Conservation (phyloP, 306 rosid genomes). For the Mucuna pruriens region DNA sequence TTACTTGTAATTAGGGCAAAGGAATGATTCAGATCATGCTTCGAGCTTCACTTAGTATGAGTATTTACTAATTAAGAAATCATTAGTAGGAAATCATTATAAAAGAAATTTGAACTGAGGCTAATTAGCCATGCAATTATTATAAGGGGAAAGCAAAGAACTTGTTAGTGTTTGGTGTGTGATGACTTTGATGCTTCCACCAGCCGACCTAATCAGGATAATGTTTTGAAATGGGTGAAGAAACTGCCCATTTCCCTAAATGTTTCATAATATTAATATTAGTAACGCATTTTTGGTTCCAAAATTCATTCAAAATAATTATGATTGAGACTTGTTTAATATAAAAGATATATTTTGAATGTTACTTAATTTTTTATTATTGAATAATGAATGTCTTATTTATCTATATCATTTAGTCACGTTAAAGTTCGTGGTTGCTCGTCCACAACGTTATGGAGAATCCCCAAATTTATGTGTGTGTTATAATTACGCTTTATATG, state of each 20-base stretch:
- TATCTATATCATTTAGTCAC: too few relatives aligned
- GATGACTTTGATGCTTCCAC: not conserved
- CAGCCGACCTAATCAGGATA: not conserved
- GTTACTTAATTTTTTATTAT: not conserved
- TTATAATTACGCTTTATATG: too few relatives aligned
- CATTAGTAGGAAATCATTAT: not conserved
- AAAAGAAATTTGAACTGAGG: not conserved
- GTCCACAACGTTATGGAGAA: too few relatives aligned
- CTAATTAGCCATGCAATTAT: not conserved
- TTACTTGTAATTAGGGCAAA: not conserved
- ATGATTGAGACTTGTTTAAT: too few relatives aligned
- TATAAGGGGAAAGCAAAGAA: not conserved
- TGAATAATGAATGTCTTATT: too few relatives aligned
- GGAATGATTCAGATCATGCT: not conserved
- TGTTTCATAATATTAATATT: not conserved
- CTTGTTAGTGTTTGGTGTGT: not conserved
- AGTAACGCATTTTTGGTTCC: too few relatives aligned
- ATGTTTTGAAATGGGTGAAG: not conserved
- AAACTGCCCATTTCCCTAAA: not conserved
- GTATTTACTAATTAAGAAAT: not conserved
- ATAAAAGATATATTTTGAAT: not conserved
- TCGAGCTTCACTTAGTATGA: not conserved
- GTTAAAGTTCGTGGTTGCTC: too few relatives aligned
- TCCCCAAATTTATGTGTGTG: too few relatives aligned
- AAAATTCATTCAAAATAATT: too few relatives aligned